Evolutionary conservation across 1,284 basidiomycete species (phyloP).

Genomic region (Rhodotorula sp.): DNA sequence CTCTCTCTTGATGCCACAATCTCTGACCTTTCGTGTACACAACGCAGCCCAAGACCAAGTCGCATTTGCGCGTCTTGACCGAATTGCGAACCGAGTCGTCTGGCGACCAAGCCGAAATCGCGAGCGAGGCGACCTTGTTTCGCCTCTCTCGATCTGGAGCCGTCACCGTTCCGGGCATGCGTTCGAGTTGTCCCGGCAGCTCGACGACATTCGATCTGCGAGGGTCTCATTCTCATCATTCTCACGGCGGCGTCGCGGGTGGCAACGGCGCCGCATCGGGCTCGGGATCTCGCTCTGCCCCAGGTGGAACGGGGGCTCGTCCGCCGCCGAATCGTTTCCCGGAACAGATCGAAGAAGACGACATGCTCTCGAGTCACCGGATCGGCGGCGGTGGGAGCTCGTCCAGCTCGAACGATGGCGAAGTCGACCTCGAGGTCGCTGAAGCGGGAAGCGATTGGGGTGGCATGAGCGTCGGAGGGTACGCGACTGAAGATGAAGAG

Average conservation of each 20-base stretch:
- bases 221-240: neutral
- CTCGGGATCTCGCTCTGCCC: neutral
- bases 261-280: neutral
- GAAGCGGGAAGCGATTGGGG: conserved; percentile 37
- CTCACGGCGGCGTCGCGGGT: neutral
- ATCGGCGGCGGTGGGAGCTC: neutral
- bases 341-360: conserved; percentile 21
- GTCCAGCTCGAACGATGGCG: conserved; percentile 16
- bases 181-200: conserved; percentile 4
- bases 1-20: neutral
- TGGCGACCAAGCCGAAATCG: conserved; percentile 33
- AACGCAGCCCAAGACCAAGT: conserved; percentile 36
- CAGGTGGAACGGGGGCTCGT: neutral
- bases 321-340: conserved; percentile 36
- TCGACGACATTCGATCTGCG: neutral
- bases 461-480: conserved; percentile 24
- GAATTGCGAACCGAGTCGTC: conserved; percentile 25
- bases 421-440: conserved; percentile 5
- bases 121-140: conserved; percentile 35
- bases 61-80: conserved; percentile 34
- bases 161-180: conserved; percentile 17
- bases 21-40: no score
- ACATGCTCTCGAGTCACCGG: conserved; percentile 4
- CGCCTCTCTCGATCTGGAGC: conserved; percentile 33
- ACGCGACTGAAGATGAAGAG: conserved; percentile 34